Conservation (phyloP, 306 rosid species). For the Rosa multiflora region DNA sequence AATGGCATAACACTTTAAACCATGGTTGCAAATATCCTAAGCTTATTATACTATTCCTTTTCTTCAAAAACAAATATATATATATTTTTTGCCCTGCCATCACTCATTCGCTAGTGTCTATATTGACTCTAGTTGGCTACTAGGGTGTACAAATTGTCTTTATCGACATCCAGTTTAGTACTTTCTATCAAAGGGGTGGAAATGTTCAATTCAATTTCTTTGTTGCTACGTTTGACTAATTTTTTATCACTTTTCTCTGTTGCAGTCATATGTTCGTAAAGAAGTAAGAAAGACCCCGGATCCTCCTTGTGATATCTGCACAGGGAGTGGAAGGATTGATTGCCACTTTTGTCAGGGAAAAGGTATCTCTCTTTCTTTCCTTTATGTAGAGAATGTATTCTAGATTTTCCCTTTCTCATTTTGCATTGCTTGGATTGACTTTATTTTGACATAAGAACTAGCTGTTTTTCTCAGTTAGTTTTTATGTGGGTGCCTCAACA, state of each 20-base stretch:
- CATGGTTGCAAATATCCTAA: not conserved
- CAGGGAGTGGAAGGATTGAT: conserved; percentile 73
- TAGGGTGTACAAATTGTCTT: not conserved
- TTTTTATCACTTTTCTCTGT: not conserved
- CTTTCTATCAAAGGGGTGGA: not conserved
- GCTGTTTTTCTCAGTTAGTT: not conserved
- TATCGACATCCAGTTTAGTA: not conserved
- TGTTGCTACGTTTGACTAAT: not conserved
- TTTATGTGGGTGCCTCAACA: not conserved
- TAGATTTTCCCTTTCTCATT: not conserved
- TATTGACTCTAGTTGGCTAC: not conserved
- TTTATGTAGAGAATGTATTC: not conserved
- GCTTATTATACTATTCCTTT: not conserved
- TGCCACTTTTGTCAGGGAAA: conserved; percentile 69
- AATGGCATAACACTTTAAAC: not conserved
- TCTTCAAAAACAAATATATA: no score
- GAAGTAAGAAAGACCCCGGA: conserved; percentile 62
- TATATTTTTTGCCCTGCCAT: no score
- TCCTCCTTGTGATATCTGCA: conserved; percentile 73
- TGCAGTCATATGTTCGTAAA: conserved; percentile 71
- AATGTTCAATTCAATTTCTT: not conserved
- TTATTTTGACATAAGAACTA: not conserved
- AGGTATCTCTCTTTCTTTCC: conserved; percentile 32
- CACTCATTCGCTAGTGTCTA: not conserved
- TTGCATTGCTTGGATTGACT: not conserved